phyloP scores from a whole-genome alignment of 2,329 filamentous ascomycete species.

The Stachybotrys chartarum region DNA sequence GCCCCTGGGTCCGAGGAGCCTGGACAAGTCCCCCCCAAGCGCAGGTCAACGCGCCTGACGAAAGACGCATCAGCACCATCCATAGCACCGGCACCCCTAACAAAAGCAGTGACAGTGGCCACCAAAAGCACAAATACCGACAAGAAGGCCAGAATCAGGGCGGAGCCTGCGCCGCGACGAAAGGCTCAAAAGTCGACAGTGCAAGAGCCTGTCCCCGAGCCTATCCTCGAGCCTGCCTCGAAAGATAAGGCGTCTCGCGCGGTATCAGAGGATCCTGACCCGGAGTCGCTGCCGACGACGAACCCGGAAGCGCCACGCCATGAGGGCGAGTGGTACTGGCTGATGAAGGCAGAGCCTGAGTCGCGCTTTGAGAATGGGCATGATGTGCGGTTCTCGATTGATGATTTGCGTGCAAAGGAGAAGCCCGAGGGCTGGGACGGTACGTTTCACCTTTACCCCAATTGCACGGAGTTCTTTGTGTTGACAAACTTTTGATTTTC shows the following conservation, averaged over 20 bases:
- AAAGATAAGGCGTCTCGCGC: slow-evolving; percentile 3
- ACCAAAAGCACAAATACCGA: no score
- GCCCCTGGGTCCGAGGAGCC: no score
- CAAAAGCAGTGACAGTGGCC: no score
- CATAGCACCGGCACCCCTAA: no score
- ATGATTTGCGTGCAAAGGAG: slow-evolving; percentile 67
- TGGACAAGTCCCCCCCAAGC: no score
- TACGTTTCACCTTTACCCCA: slow-evolving; percentile 30
- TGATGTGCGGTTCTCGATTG: slow-evolving; percentile 91
- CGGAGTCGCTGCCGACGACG: slow-evolving; percentile 24
- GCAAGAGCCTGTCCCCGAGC: no score
- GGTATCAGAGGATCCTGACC: slow-evolving; percentile 19
- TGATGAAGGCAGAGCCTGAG: slow-evolving; percentile 82
- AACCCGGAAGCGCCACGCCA: slow-evolving; percentile 32
- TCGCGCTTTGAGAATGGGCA: slow-evolving; percentile 77
- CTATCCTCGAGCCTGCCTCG: neutral
- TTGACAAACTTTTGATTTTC: slow-evolving; percentile 16
- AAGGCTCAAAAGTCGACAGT: no score
- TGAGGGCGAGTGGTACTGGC: slow-evolving; percentile 55
- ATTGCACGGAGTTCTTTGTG: neutral
- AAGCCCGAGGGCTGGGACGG: slow-evolving; percentile 89
- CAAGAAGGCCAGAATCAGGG: no score
- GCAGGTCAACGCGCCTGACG: slow-evolving; percentile 20
- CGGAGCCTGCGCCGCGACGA: no score
- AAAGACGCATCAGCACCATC: no score